Base-by-base conservation (phyloP, 192 early-diverging fungal genomes). In the Lunasporangiospora selenospora region DNA sequence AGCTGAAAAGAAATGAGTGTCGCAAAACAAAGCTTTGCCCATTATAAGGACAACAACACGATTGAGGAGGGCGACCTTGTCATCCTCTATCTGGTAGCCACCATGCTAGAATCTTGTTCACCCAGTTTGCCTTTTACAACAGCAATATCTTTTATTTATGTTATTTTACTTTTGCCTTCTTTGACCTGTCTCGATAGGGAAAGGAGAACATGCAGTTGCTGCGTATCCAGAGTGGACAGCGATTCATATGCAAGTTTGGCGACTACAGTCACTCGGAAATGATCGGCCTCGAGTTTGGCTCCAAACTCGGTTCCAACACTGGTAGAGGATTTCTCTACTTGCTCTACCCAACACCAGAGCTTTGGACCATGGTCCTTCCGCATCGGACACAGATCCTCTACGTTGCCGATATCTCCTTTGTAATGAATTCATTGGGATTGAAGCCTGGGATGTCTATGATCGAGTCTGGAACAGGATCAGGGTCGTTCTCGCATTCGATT, bases 361-460 rank as follows among this genome's bases (percentile, higher is more conserved):
- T 99, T 23, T 99, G 97, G 97, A 99, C 97, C 0, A 77, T 87
- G 44, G 84, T 87, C 10, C 80, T 99, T 13, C 95, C 95, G 11
- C 97, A 99, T 63, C 85, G 97, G 38, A 99, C 97, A 10, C 97
- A 99, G 77, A 99, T 99, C 36, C 78, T 99, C 21, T 99, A 99
- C 63, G 75, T 90, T 50, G 89, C 95, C 18, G 97, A 99, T 67
- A 99, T 99, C 71, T 92, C 97, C 15, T 89, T 95, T 41, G 90
- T 99, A 21, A 89, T 88, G 13, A 67, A 84, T 31, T 83, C 86
- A 52, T 84, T 99, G 49, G 92, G 95, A 46, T 76, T 98, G 56
- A 87, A 82, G 56, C 95, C 95, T 5, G 95, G 97, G 16, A 84
- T 83, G 49, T 75, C 86, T 11, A 87, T 98, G 59, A 86, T 98